Percentiles rank a stretch among this genome's conserved stretches.
phyloP scores from a whole-genome alignment of 2,329 filamentous ascomycete species.

The Scytalidium sp. region DNA sequence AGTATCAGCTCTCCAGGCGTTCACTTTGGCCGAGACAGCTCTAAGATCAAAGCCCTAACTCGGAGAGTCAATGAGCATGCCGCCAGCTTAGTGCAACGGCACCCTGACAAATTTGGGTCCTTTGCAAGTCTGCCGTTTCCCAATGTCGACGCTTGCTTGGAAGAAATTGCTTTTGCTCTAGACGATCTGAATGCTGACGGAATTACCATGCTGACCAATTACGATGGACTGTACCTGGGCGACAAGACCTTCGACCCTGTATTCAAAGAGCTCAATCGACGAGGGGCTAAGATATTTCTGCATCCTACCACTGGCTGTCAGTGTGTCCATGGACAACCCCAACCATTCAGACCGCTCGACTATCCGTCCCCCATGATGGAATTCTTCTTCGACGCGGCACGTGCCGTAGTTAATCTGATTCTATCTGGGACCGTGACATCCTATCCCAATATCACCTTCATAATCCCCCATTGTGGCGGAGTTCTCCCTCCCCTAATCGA shows the following conservation, averaged over 20 bases:
- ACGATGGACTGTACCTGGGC: slow-evolving; percentile 39
- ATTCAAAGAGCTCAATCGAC: slow-evolving; percentile 36
- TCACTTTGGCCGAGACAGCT: slow-evolving; percentile 33
- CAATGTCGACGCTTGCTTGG: slow-evolving; percentile 25
- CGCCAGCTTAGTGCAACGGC: slow-evolving; percentile 21
- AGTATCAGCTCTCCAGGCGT: slow-evolving; percentile 53
- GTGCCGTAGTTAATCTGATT: slow-evolving; percentile 19
- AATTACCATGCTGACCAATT: slow-evolving; percentile 39
- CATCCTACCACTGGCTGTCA: slow-evolving; percentile 37
- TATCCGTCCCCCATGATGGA: slow-evolving; percentile 36
- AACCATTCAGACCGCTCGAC: slow-evolving; percentile 26
- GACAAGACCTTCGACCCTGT: slow-evolving; percentile 34
- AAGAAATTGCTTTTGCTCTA: slow-evolving; percentile 36
- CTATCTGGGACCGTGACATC: slow-evolving; percentile 4
- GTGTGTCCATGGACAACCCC: slow-evolving; percentile 9
- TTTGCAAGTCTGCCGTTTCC: slow-evolving; percentile 37
- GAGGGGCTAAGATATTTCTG: slow-evolving; percentile 38
- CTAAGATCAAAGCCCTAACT: slow-evolving; percentile 30
- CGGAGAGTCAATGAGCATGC: slow-evolving; percentile 29
- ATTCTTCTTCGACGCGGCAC: slow-evolving; percentile 52
- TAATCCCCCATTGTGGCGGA: slow-evolving; percentile 10
- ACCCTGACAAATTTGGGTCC: slow-evolving; percentile 34
- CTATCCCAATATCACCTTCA: slow-evolving; percentile 7
- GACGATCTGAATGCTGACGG: slow-evolving; percentile 37
- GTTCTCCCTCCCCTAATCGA: slow-evolving; percentile 30